A percentile compares a stretch with the other conserved stretches of the same genome.
phyloP scores from a whole-genome alignment of 192 early-diverging fungal genomes.

The Coemansia sp. region DNA sequence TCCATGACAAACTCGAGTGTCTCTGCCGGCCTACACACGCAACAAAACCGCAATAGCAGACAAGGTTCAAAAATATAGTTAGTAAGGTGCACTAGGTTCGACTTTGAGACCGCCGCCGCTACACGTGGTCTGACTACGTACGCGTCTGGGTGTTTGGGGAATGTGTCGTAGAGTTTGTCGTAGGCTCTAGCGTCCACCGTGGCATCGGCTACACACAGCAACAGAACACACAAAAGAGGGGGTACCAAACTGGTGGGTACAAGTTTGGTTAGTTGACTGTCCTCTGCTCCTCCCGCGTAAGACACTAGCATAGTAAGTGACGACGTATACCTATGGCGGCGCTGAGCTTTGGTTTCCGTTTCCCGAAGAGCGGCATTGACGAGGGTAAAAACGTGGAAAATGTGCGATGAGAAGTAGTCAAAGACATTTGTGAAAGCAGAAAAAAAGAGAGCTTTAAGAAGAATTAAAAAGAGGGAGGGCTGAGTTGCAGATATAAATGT shows the following conservation, averaged over 20 bases:
- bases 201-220: conserved; percentile 36
- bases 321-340: conserved; percentile 32
- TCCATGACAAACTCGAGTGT: conserved; percentile 38
- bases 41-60: background rate
- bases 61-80: background rate
- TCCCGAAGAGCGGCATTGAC: conserved; percentile 50
- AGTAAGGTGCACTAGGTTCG: background rate
- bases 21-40: conserved; percentile 27
- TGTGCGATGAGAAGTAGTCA: conserved; percentile 19
- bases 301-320: background rate
- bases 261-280: background rate
- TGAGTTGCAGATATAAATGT: background rate
- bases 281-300: background rate
- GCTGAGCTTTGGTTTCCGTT: conserved; percentile 40
- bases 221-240: background rate
- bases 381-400: conserved; percentile 27
- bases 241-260: background rate
- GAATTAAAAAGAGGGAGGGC: background rate
- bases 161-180: conserved; percentile 31
- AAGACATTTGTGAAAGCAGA: conserved; percentile 4
- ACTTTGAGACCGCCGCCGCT: background rate
- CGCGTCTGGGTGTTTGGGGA: conserved; percentile 33
- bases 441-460: background rate
- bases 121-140: conserved; percentile 22
- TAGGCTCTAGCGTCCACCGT: conserved; percentile 30